Evolutionary conservation across 148 eudicot species (phyloP), one percentile per base, ranked within the genome.

Genomic region (Heliamphora exappendiculata): DNA sequence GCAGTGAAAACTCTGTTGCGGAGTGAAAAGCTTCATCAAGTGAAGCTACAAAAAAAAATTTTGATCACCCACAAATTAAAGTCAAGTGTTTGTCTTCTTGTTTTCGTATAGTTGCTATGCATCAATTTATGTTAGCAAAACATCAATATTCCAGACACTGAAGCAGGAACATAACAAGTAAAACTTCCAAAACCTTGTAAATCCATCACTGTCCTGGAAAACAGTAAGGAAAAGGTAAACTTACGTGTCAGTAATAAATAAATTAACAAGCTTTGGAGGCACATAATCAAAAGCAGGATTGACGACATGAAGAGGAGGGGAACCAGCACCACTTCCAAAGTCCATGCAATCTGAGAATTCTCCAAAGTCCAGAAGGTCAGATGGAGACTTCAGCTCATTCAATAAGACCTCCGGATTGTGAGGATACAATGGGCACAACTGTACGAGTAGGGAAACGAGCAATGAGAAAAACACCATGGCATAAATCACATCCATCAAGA

Each of bases 271-370:
- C 78, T 87, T 88, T 68, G 97, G 99, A 4, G 99, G 98, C 74
- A 95, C 99, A 80, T 95, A 95, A 79, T 95, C 99, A 79, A 95
- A 95, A 77, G 97, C 86, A 57, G 99, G 97, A 85, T 95, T 95
- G 82, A 95, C 93, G 55, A 95, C 98, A 82, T 95, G 94, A 81
- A 95, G 94, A 58, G 89, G 91, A 65, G 94, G 93, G 78, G 85
- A 88, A 75, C 99, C 98, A 82, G 75, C 81, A 81, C 91, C 88
- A 76, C 87, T 86, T 77, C 96, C 94, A 80, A 89, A 89, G 84
- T 93, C 93, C 87, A 95, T 76, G 83, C 98, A 95, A 84, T 95
- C 97, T 69, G 99, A 95, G 82, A 93, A 93, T 79, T 95, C 97
- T 63, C 99, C 99, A 73, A 95, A 93, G 81, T 95, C 98, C 84